Base-by-base conservation (phyloP, 2,329 filamentous ascomycete species). In the Chrysosporium keratinophilum region DNA sequence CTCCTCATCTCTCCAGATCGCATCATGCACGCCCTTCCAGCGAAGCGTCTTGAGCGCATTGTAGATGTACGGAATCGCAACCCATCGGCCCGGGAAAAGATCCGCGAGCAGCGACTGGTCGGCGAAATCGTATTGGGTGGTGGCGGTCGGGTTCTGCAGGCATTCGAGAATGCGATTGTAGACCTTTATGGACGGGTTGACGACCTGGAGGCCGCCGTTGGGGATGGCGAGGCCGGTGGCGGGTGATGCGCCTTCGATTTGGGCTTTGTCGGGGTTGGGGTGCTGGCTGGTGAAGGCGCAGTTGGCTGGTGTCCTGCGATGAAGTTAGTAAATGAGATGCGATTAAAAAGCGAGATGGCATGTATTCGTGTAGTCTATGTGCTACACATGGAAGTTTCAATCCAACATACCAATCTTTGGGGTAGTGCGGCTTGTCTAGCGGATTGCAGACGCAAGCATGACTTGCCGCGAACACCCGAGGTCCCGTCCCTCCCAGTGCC, bases 391-490 rank as follows among this genome's bases (percentile, higher is more conserved):
- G 6, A 20, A 14, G 37, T 10, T 40, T 10, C 37, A 40, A 5
- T 40, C n/a, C 9, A 17, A 57, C 70, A 50, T 71, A 80, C 82
- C 87, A 95, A 66, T 87, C 72, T 47, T 72, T 69, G 0, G 88
- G 88, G 69, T 95, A 95, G 71, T 94, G 87, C 31, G 79, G 64
- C 68, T 87, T 88, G 61, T 80, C 78, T 59, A 89, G 72, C 19
- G 88, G 88, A 70, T 94, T 94, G 73, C 88, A 94, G 15, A 88
- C 82, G 69, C 88, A 94, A 4, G 88, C 88, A 70, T 91, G 87
- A 58, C 82, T 82, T 3, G 88, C 87, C 1, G 87, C 88, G 69
- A 95, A 91, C 34, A 95, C 85, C 43, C 79, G 76, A 43, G 76
- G 66, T 19, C 84, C 81, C 15, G 71, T 72, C 10, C 62, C 81